Conservation (phyloP, 2,329 filamentous ascomycete species). For the Penicillium sp. region DNA sequence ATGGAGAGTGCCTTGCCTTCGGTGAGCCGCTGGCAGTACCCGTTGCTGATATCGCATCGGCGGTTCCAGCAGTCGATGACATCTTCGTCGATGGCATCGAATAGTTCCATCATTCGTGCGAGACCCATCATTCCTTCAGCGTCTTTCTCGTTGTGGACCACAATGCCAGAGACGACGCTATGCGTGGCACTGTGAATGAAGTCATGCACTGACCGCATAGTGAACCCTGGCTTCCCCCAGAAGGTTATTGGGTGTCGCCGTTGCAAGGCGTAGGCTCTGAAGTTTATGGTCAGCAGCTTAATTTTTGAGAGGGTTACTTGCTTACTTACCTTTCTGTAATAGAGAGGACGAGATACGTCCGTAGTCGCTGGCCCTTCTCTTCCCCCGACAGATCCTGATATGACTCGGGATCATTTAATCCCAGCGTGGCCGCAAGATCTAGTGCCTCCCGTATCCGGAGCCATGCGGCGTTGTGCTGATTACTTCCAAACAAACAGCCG, state of each 20-base stretch:
- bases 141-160: slow-evolving; percentile 44
- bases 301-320: not conserved
- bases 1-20: slow-evolving; percentile 54
- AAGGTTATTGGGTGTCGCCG: slow-evolving; percentile 43
- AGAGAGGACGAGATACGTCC: slow-evolving; percentile 37
- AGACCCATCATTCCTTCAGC: slow-evolving; percentile 43
- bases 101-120: slow-evolving; percentile 43
- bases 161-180: slow-evolving; percentile 38
- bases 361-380: slow-evolving; percentile 38
- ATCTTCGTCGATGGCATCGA: slow-evolving; percentile 44
- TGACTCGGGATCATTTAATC: slow-evolving; percentile 39
- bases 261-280: slow-evolving; percentile 43
- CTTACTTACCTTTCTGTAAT: slow-evolving; percentile 32
- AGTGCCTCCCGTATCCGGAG: slow-evolving; percentile 70
- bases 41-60: slow-evolving; percentile 58
- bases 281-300: slow-evolving; percentile 3
- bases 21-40: slow-evolving; percentile 65
- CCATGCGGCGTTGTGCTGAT: slow-evolving; percentile 74
- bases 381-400: slow-evolving; percentile 37
- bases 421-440: slow-evolving; percentile 41
- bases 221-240: slow-evolving; percentile 38
- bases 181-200: slow-evolving; percentile 37
- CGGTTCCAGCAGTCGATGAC: slow-evolving; percentile 45
- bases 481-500: slow-evolving; percentile 66
- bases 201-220: slow-evolving; percentile 40